phyloP scores from a whole-genome alignment of 352 stramenopile species.

The Aphanomyces stellatus region DNA sequence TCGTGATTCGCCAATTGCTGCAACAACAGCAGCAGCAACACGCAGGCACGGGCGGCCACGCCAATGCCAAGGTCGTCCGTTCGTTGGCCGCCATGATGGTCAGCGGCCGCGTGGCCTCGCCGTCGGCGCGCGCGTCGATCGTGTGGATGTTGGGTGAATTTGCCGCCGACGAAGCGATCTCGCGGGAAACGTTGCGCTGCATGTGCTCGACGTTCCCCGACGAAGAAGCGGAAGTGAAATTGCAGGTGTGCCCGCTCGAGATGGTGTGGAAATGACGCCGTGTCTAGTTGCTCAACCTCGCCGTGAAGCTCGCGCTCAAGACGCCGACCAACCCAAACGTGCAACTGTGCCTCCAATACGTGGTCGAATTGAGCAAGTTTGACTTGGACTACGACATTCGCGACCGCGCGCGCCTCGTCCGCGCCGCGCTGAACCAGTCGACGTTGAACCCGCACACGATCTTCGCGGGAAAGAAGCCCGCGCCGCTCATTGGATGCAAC shows the following conservation, averaged over 20 bases:
- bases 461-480: constrained; percentile 71
- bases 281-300: constrained; percentile 74
- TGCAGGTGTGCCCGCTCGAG: constrained; percentile 50
- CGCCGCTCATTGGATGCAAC: constrained; percentile 61
- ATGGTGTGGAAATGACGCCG: no score
- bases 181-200: constrained; percentile 76
- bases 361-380: constrained; percentile 90
- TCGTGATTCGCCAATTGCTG: constrained; percentile 93
- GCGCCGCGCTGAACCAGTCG: constrained; percentile 44
- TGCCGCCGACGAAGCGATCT: constrained; percentile 41
- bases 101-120: constrained; percentile 51
- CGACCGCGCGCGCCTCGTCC: constrained; percentile 85
- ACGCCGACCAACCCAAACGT: constrained; percentile 64
- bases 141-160: constrained; percentile 92
- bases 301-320: constrained; percentile 82
- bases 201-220: constrained; percentile 83
- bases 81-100: constrained; percentile 75
- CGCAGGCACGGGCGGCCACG: constrained; percentile 31
- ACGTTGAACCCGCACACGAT: constrained; percentile 65
- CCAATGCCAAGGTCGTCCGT: constrained; percentile 67
- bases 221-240: constrained; percentile 80
- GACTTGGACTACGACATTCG: constrained; percentile 90
- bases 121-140: constrained; percentile 78
- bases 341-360: constrained; percentile 78
- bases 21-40: constrained; percentile 56